phyloP scores from a whole-genome alignment of 306 rosid species.

The Hippophae tibetana region DNA sequence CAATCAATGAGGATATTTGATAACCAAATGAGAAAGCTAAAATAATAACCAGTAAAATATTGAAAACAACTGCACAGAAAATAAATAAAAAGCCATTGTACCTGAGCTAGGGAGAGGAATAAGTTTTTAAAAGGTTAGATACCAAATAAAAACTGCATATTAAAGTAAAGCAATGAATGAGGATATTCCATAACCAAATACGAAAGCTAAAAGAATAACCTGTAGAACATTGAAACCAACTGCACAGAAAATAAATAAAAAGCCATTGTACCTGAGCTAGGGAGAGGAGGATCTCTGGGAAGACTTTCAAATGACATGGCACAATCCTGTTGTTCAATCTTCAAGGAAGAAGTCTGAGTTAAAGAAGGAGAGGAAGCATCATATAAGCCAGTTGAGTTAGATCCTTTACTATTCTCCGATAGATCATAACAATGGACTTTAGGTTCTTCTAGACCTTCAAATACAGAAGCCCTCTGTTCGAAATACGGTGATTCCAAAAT shows the following conservation, averaged over 20 bases:
- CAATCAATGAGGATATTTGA: too few relatives aligned
- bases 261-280: constrained; percentile 72
- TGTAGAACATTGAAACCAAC: too few relatives aligned
- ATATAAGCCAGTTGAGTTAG: constrained; percentile 33
- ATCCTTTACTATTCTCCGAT: constrained; percentile 32
- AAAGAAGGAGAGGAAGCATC: constrained; percentile 49
- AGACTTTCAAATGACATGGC: constrained; percentile 29
- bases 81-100: constrained; percentile 16
- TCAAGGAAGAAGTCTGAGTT: constrained; percentile 52
- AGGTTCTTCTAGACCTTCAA: constrained; percentile 38
- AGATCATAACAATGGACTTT: constrained; percentile 36
- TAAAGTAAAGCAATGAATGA: too few relatives aligned
- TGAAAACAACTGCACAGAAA: too few relatives aligned
- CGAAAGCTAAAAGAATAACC: too few relatives aligned
- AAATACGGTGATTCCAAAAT: constrained; percentile 65
- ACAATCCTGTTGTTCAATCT: constrained; percentile 42
- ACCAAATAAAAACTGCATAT: too few relatives aligned
- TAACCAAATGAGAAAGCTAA: too few relatives aligned
- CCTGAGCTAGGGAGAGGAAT: constrained; percentile 84
- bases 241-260: too few relatives aligned
- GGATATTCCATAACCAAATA: too few relatives aligned
- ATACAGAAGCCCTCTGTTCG: constrained; percentile 36
- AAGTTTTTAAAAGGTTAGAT: too few relatives aligned
- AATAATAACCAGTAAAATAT: too few relatives aligned
- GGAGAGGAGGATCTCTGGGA: constrained; percentile 60